A percentile compares a stretch with the other conserved stretches of the same genome.
phyloP scores from a whole-genome alignment of 2,329 filamentous ascomycete genomes.

The Scortechinia acanthostroma region DNA sequence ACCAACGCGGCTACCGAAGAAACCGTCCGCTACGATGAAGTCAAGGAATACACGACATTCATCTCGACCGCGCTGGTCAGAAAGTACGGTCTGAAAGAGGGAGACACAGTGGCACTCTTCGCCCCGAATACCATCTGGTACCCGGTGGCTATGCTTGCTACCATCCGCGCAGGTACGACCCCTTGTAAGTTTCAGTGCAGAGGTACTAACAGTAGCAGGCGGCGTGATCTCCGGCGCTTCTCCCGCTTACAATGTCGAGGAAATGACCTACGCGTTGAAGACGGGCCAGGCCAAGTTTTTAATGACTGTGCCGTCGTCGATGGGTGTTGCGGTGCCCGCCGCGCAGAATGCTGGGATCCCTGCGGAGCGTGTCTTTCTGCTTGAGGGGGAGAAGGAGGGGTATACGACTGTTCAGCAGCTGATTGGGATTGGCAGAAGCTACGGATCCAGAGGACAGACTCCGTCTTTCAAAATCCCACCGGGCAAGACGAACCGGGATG shows the following conservation, averaged over 20 bases:
- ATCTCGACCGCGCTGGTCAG: conserved; percentile 52
- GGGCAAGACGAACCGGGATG: conserved; percentile 45
- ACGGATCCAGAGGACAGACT: conserved; percentile 13
- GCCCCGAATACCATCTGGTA: conserved; percentile 63
- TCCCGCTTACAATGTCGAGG: conserved; percentile 60
- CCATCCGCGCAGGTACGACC: conserved; percentile 29
- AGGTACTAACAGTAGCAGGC: conserved; percentile 11
- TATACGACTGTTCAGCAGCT: conserved; percentile 35
- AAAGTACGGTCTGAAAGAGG: conserved; percentile 40
- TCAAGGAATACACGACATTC: conserved; percentile 46
- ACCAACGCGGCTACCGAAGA: conserved; percentile 52
- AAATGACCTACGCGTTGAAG: conserved; percentile 59
- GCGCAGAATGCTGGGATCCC: conserved; percentile 44
- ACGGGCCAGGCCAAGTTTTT: conserved; percentile 46
- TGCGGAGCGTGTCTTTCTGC: conserved; percentile 41
- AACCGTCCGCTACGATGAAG: conserved; percentile 44
- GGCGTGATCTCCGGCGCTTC: conserved; percentile 54
- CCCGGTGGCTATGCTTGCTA: conserved; percentile 47
- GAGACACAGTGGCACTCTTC: conserved; percentile 53
- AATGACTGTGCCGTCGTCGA: conserved; percentile 31
- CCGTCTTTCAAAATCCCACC: conserved; percentile 20
- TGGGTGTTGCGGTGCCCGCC: conserved; percentile 43
- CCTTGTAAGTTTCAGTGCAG: neutral
- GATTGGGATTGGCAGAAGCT: conserved; percentile 16
- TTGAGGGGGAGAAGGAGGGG: conserved; percentile 41